phyloP scores from a whole-genome alignment of 1,284 basidiomycete species.

The Pyrrhoderma lamaoense region DNA sequence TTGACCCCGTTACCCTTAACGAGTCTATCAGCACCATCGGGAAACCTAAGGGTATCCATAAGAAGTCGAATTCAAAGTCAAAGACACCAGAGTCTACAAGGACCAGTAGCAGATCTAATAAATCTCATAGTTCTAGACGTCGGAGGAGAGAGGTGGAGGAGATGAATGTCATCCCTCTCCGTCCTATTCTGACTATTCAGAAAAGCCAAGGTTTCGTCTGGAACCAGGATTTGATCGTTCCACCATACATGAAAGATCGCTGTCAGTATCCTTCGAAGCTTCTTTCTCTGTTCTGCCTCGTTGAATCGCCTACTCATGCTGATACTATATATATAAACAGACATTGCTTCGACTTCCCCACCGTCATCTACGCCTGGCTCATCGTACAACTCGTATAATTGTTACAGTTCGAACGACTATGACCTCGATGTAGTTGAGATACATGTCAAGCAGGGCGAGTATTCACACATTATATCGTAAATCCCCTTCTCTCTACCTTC shows the following conservation, averaged over 20 bases:
- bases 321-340: constrained; percentile 32
- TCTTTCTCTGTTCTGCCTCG: constrained; percentile 2
- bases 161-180: constrained; percentile 42
- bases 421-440: constrained; percentile 83
- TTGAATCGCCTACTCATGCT: constrained; percentile 15
- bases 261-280: constrained; percentile 42
- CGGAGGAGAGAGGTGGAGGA: constrained; percentile 44
- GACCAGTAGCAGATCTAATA: background rate
- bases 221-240: constrained; percentile 83
- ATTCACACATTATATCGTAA: constrained; percentile 66
- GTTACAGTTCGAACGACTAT: constrained; percentile 42
- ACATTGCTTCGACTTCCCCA: constrained; percentile 67
- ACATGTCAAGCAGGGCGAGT: constrained; percentile 66
- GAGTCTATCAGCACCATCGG: constrained; percentile 8
- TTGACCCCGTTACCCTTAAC: constrained; percentile 40
- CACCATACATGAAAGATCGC: constrained; percentile 80
- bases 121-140: constrained; percentile 36
- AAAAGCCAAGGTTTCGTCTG: constrained; percentile 81
- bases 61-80: no score
- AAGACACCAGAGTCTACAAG: background rate
- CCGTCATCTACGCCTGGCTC: constrained; percentile 66
- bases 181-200: constrained; percentile 77
- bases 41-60: constrained; percentile 25
- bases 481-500: background rate
- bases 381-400: constrained; percentile 37